These are phyloP conservation scores for Chlorella vulgaris DNA, from an alignment of 139 green algal genomes.

Conservation along the genomic window DNA sequence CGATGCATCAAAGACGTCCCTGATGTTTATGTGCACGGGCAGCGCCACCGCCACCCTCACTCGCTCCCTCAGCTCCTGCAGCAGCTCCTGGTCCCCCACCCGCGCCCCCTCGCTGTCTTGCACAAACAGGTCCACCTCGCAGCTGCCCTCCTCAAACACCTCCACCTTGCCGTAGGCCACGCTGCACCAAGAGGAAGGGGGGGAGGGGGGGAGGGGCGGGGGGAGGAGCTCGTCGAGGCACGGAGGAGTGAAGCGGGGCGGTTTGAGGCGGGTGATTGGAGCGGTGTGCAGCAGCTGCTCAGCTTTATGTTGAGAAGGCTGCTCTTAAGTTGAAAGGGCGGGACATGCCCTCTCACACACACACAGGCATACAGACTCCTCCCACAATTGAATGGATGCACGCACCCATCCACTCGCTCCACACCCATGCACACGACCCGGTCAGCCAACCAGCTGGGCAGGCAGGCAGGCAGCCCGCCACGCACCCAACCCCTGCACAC, in stretches of 20 bases:
- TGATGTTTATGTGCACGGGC: conserved; percentile 59
- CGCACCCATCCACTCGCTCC: too few species aligned
- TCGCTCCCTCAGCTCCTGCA: conserved; percentile 44
- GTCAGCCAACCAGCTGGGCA: too few species aligned
- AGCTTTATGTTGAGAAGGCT: too few species aligned
- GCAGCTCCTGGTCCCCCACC: conserved; percentile 44
- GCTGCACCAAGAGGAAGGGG: background rate
- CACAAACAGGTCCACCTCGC: conserved; percentile 67
- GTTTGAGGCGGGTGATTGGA: too few species aligned
- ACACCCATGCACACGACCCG: too few species aligned
- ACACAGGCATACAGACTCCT: too few species aligned
- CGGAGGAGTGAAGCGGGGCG: background rate
- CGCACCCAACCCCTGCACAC: background rate
- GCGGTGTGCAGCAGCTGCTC: too few species aligned
- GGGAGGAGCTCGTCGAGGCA: background rate
- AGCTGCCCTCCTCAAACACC: conserved; percentile 13
- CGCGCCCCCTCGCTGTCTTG: conserved; percentile 47
- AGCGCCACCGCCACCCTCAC: conserved; percentile 49
- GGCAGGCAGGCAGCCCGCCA: too few species aligned
- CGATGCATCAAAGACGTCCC: conserved; percentile 41
- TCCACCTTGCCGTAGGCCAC: conserved; percentile 68
- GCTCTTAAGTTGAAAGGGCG: too few species aligned
- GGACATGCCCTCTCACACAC: too few species aligned
- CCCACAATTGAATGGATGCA: too few species aligned
- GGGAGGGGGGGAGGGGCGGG: background rate